Percentiles rank a stretch among this genome's conserved stretches.
phyloP scores from a whole-genome alignment of 2,329 filamentous ascomycete species.

The Cercospora berteroae region DNA sequence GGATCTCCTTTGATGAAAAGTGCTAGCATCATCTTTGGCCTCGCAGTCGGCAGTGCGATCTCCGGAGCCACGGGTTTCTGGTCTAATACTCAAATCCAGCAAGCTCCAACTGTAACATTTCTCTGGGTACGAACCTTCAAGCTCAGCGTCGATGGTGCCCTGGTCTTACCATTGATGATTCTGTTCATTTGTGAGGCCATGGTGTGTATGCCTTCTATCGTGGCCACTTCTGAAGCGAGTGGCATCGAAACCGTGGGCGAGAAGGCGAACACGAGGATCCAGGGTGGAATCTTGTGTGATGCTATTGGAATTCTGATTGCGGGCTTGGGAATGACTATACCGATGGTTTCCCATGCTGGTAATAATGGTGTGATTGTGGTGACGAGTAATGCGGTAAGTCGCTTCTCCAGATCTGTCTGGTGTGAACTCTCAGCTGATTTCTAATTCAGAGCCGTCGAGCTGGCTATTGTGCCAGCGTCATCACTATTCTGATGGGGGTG shows the following conservation, averaged over 20 bases:
- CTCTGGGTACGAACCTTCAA: constrained; percentile 23
- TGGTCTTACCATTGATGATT: constrained; percentile 24
- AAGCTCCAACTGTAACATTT: constrained; percentile 22
- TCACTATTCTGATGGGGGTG: constrained; percentile 23
- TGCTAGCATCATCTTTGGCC: constrained; percentile 23
- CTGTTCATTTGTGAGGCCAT: constrained; percentile 26
- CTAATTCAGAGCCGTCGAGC: constrained; percentile 21
- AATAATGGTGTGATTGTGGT: constrained; percentile 27
- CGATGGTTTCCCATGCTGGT: constrained; percentile 24
- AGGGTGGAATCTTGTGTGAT: constrained; percentile 25
- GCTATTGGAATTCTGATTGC: constrained; percentile 21
- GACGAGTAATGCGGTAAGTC: constrained; percentile 25
- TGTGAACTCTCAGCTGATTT: neutral
- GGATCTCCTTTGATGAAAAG: constrained; percentile 25
- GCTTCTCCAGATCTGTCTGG: neutral
- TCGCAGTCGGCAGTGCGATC: constrained; percentile 25
- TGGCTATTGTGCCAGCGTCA: constrained; percentile 21
- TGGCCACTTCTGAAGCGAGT: constrained; percentile 20
- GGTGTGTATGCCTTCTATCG: constrained; percentile 26
- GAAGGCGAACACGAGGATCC: constrained; percentile 26
- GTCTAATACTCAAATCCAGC: constrained; percentile 19
- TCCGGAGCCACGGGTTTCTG: constrained; percentile 24
- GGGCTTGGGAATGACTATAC: constrained; percentile 20
- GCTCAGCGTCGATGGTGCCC: constrained; percentile 21
- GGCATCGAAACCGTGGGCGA: constrained; percentile 20